Evolutionary conservation across 164 flowering plant species (phyloP), one percentile per base, ranked within the genome.

Genomic region (Tetrastigma voinierianum): DNA sequence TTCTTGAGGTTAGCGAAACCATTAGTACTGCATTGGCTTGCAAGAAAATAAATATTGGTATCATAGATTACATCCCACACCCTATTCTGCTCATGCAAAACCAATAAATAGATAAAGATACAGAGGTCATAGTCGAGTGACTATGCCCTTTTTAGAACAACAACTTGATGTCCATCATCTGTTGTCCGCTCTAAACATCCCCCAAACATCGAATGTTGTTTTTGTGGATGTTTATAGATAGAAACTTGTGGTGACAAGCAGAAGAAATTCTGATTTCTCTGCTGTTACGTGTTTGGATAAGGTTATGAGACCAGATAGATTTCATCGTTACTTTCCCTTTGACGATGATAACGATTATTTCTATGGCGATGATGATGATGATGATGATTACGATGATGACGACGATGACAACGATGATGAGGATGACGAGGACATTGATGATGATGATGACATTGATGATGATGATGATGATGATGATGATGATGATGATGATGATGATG

Each of bases 191-290:
- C n/a, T n/a, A n/a, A n/a, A n/a, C n/a, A n/a, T 18, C 8, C 8
- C 10, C 23, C 2, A 48, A 52, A 32, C 17, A 0, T 12, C 61
- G 17, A 13, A 19, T 51, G 17, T 40, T 17, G 59, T 25, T 54
- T 17, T 48, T 62, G 32, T 62, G 61, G n/a, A 16, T 70, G 56
- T 25, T 44, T n/a, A 57, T 56, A 43, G 54, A 51, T 57, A 55
- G 51, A 59, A n/a, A n/a, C 55, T 56, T 61, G 15, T 52, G 54
- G 59, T 59, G 65, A 77, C 68, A 69, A n/a, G 79, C 77, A 72
- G 80, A 81, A 72, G 82, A 76, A 61, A 46, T 72, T 70, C 84
- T 83, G 72, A 89, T 77, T 78, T 80, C 81, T 81, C 64, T 68
- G 74, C 80, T 79, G 72, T 74, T 78, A 68, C 72, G 77, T 85